A percentile compares a stretch with the other conserved stretches of the same genome.
phyloP scores from a whole-genome alignment of 2,329 filamentous ascomycete genomes.

The Thielaviopsis musarum region DNA sequence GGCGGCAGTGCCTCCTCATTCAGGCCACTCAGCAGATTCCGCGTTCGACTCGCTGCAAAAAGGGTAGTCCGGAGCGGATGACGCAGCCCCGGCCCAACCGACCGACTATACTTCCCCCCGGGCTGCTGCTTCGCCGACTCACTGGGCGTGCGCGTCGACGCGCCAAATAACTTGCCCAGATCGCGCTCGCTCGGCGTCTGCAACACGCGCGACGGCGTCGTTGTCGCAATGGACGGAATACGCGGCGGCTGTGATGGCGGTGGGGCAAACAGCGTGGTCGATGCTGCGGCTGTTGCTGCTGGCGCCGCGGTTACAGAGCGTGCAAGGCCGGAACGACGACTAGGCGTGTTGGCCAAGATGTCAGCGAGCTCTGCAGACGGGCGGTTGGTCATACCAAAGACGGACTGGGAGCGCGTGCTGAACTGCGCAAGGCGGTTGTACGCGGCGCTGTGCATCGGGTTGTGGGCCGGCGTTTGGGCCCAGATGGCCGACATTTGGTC shows the following conservation, averaged over 20 bases:
- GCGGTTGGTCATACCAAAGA: background rate
- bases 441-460: background rate
- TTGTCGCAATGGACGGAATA: background rate
- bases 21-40: background rate
- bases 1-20: background rate
- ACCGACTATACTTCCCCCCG: background rate
- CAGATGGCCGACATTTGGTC: background rate
- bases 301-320: slow-evolving; percentile 22
- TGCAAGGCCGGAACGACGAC: slow-evolving; percentile 28
- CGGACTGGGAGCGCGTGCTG: slow-evolving; percentile 9
- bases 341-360: slow-evolving; percentile 24
- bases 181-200: background rate
- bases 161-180: background rate
- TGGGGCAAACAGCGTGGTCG: background rate
- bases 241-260: background rate
- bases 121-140: background rate
- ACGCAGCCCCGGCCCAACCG: background rate
- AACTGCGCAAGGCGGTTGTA: slow-evolving; percentile 5
- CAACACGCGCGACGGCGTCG: background rate
- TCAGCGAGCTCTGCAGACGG: slow-evolving; percentile 3
- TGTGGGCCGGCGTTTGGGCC: slow-evolving; percentile 3
- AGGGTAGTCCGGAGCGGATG: background rate
- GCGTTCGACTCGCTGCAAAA: background rate
- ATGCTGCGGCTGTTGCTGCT: slow-evolving; percentile 20
- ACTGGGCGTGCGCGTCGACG: background rate